Evolutionary conservation across 2,329 filamentous ascomycete genomes (phyloP), one percentile per base, ranked within the genome.

Genomic region (Bipolaris bicolor): DNA sequence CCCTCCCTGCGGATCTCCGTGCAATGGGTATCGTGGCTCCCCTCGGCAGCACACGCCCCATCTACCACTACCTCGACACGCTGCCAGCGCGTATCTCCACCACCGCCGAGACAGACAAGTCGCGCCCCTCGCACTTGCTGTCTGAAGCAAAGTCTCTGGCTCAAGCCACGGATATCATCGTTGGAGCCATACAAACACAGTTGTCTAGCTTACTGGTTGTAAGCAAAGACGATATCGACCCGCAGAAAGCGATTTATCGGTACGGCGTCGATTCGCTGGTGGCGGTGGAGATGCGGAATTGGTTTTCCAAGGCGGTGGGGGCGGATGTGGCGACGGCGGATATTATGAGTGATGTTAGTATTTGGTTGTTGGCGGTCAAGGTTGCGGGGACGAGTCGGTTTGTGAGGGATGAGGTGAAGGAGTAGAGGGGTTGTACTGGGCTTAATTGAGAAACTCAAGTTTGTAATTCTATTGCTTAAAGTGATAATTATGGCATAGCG

Each of bases 211-310:
- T 63, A 7, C 52, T 67, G 1, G 54, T 59, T 10, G 39, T 63
- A 1, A 49, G 50, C 16, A 51, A 52, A 11, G 70, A 72, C 1
- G 66, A 70, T 33, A 59, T 69, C 7, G 64, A 72, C 33, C 55
- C 63, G 1, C 55, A 40, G 7, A 67, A 62, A 20, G 61, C 72
- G 1, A 52, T 74, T 15, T 46, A 62, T 39, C 47, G 54, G 15
- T 70, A 73, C 39, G 69, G 69, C 5, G 59, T 72, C 2, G 69
- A 72, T 40, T 70, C 67, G 4, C 52, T 71, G 5, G 61, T 69
- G 6, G 66, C 68, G 11, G 60, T 71, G 3, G 67, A 70, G 51
- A 45, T 72, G 46, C 53, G 67, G 1, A 69, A 66, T 36, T 67
- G 65, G 64, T 57, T 68, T 40, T 37, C 55, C 1, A 66, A 62